Evolutionary conservation across 768 basidiomycete genomes (phyloP).

Genomic region (Mycena vulgaris): DNA sequence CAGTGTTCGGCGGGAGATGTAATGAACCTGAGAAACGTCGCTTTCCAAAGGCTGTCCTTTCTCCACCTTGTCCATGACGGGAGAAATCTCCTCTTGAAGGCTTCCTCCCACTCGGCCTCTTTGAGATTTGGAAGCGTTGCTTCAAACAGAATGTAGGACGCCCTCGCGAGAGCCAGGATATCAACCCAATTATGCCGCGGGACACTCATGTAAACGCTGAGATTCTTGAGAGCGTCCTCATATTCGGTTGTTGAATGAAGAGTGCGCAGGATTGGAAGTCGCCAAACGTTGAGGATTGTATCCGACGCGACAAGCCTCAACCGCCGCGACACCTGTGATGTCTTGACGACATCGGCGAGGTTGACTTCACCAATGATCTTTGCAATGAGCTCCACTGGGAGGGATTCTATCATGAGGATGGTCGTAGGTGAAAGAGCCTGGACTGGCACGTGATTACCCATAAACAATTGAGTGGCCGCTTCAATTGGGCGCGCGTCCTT

Average conservation of each 20-base stretch:
- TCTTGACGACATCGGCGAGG: conserved; percentile 68
- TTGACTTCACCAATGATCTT: conserved; percentile 81
- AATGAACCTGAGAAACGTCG: conserved; percentile 75
- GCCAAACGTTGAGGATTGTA: conserved; percentile 81
- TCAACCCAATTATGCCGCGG: conserved; percentile 88
- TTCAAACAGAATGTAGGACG: conserved; percentile 77
- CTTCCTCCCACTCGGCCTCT: conserved; percentile 81
- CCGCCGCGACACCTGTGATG: conserved; percentile 74
- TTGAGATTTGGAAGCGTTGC: conserved; percentile 78
- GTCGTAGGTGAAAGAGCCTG: not conserved
- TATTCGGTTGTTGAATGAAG: conserved; percentile 64
- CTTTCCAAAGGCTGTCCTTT: conserved; percentile 75
- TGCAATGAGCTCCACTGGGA: conserved; percentile 86
- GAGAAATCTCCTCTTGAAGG: conserved; percentile 78
- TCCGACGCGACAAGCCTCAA: conserved; percentile 74
- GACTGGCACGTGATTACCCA: too few relatives aligned
- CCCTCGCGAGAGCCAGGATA: conserved; percentile 73
- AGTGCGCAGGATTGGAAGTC: conserved; percentile 74
- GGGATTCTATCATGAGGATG: conserved; percentile 56
- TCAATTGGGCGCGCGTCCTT: too few relatives aligned
- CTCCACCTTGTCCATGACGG: conserved; percentile 85
- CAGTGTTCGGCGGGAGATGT: conserved; percentile 24
- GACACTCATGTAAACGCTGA: conserved; percentile 74
- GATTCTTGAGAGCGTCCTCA: conserved; percentile 69
- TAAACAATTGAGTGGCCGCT: too few relatives aligned